Conservation (phyloP, 106 monocot species). For the Ottelia alismoides region DNA sequence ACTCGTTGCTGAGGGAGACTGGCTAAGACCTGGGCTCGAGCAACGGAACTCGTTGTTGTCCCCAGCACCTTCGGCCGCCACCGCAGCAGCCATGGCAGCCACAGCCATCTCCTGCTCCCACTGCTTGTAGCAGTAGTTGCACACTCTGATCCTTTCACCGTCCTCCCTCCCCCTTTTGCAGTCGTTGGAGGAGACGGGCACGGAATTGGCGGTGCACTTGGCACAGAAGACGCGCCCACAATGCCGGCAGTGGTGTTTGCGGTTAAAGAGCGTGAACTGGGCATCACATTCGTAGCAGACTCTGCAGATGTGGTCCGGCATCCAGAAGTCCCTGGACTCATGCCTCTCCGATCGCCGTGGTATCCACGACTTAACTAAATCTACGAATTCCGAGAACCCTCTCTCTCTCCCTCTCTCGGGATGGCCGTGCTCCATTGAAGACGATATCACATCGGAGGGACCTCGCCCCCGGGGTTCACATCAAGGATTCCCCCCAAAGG, state of each 20-base stretch:
- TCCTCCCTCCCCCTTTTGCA: conserved; percentile 18
- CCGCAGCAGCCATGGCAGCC: too few relatives aligned
- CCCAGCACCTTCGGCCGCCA: conserved; percentile 4
- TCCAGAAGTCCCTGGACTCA: conserved; percentile 79
- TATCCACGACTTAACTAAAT: conserved; percentile 62
- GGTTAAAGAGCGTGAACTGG: conserved; percentile 75
- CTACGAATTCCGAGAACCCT: conserved; percentile 45
- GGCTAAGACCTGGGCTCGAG: conserved; percentile 33
- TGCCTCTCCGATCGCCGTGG: conserved; percentile 37
- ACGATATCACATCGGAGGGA: too few relatives aligned
- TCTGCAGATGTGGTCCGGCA: conserved; percentile 85
- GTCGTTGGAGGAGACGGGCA: conserved; percentile 20
- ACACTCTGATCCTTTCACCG: conserved; percentile 50
- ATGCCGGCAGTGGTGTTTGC: conserved; percentile 72
- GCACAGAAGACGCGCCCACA: conserved; percentile 92
- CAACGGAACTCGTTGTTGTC: conserved; percentile 16
- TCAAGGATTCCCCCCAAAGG: too few relatives aligned
- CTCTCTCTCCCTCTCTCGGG: too few relatives aligned
- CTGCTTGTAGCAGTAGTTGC: conserved; percentile 84
- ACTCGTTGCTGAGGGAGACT: conserved; percentile 39
- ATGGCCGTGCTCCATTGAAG: too few relatives aligned
- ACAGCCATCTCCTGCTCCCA: conserved; percentile 23
- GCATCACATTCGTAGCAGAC: conserved; percentile 95
- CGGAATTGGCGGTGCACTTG: conserved; percentile 62
- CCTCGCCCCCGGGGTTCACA: too few relatives aligned